phyloP scores from a whole-genome alignment of 1,284 basidiomycete species.

The Cutaneotrichosporon sp. region DNA sequence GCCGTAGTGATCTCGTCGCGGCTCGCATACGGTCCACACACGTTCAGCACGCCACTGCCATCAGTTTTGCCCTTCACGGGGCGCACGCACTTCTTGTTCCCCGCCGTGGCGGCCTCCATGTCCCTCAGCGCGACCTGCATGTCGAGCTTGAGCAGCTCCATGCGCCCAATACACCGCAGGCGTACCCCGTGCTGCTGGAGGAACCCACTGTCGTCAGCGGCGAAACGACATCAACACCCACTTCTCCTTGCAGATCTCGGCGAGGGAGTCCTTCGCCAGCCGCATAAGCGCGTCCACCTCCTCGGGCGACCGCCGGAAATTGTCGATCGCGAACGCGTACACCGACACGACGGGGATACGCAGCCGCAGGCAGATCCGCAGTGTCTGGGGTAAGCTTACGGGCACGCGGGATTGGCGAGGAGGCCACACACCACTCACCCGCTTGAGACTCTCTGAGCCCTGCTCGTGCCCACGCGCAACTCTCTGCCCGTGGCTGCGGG shows the following conservation, averaged over 20 bases:
- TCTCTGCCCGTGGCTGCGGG: conserved; percentile 61
- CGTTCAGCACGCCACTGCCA: conserved; percentile 76
- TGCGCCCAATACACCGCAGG: conserved; percentile 75
- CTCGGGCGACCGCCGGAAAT: conserved; percentile 80
- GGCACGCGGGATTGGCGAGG: neutral
- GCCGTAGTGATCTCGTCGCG: conserved; percentile 85
- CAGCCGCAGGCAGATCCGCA: conserved; percentile 74
- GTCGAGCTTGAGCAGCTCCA: conserved; percentile 66
- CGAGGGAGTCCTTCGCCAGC: conserved; percentile 72
- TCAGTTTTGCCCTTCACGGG: neutral
- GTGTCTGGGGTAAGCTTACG: conserved; percentile 53
- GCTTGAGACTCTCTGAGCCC: conserved; percentile 75
- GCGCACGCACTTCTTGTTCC: conserved; percentile 61
- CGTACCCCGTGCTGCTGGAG: conserved; percentile 76
- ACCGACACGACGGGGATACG: conserved; percentile 77
- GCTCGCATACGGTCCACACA: conserved; percentile 91
- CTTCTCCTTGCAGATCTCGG: conserved; percentile 79
- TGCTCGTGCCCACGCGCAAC: conserved; percentile 74
- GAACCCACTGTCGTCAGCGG: conserved; percentile 56
- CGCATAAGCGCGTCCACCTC: conserved; percentile 87
- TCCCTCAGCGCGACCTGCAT: conserved; percentile 66
- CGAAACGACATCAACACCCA: conserved; percentile 46
- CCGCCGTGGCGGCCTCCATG: conserved; percentile 72
- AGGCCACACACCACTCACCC: conserved; percentile 53
- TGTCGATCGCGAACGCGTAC: conserved; percentile 96